Conservation (phyloP, 164 flowering plant genomes). For the Chimonanthus salicifolius region DNA sequence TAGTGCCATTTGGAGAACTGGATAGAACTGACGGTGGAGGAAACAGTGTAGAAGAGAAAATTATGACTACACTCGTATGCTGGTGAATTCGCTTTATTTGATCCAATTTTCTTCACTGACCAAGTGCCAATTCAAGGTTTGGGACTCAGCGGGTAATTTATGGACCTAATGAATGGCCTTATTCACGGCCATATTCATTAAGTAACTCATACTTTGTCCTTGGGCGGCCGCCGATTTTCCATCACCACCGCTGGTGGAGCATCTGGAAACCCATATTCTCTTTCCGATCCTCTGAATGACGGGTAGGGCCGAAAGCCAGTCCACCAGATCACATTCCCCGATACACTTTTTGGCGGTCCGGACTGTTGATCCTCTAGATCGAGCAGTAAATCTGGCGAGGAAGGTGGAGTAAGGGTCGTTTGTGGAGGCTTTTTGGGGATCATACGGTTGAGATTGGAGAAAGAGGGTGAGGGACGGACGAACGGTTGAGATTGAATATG, state of each 20-base stretch:
- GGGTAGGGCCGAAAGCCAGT: constrained; percentile 21
- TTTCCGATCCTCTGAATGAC: constrained; percentile 42
- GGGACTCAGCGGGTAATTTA: too few species aligned
- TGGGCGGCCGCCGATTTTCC: constrained; percentile 19
- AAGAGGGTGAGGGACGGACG: constrained; percentile 12
- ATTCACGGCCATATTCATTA: constrained; percentile 52
- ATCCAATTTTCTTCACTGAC: too few species aligned
- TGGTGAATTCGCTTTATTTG: too few species aligned
- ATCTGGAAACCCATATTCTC: constrained; percentile 37
- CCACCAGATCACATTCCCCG: constrained; percentile 50
- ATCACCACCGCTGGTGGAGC: constrained; percentile 52
- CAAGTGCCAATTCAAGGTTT: too few species aligned
- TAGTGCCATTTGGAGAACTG: too few species aligned
- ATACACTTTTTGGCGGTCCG: constrained; percentile 10
- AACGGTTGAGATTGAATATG: constrained; percentile 44
- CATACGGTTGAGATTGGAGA: constrained; percentile 12
- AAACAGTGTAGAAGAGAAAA: too few species aligned
- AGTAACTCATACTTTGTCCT: constrained; percentile 76
- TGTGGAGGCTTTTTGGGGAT: constrained; percentile 26
- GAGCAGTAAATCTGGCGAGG: constrained; percentile 47
- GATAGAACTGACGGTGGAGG: too few species aligned
- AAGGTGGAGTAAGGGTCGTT: constrained; percentile 59
- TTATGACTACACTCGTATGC: too few species aligned
- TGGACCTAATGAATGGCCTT: too few species aligned
- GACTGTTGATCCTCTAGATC: constrained; percentile 30